Evolutionary conservation across 2,329 filamentous ascomycete genomes (phyloP).

Genomic region (Metarhizium rileyi): DNA sequence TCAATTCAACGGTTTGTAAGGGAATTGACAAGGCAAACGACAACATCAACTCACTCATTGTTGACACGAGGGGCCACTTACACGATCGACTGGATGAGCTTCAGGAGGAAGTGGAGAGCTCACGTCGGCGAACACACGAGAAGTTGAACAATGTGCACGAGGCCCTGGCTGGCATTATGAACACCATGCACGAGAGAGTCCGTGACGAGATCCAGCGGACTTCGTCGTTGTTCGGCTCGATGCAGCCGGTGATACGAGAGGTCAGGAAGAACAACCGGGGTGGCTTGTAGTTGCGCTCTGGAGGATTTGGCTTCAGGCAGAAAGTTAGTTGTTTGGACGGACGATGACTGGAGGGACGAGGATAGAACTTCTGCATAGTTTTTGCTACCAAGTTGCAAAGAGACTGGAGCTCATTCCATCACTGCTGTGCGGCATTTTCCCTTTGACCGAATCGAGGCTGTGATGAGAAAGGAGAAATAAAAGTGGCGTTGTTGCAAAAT

Average conservation of each 20-base stretch:
- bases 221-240: not conserved
- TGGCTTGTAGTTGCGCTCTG: not conserved
- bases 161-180: conserved; percentile 1
- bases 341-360: not conserved
- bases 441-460: not conserved
- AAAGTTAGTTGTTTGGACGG: too few species aligned
- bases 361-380: not conserved
- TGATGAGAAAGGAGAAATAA: too few species aligned
- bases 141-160: conserved; percentile 3
- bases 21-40: conserved; percentile 2
- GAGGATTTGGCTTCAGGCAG: too few species aligned
- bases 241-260: not conserved
- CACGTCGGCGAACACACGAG: conserved; percentile 3
- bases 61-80: not conserved
- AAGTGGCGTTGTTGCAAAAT: conserved; percentile 8
- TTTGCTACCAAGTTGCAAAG: not conserved
- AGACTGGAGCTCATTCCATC: not conserved
- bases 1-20: not conserved
- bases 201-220: not conserved
- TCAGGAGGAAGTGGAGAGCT: conserved; percentile 2
- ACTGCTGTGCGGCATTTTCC: not conserved
- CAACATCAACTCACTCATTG: not conserved
- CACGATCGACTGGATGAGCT: not conserved
- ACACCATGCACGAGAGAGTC: not conserved
- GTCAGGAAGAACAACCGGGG: not conserved